Base-by-base conservation (phyloP, 768 basidiomycete genomes). In the Jaapia argillacea region DNA sequence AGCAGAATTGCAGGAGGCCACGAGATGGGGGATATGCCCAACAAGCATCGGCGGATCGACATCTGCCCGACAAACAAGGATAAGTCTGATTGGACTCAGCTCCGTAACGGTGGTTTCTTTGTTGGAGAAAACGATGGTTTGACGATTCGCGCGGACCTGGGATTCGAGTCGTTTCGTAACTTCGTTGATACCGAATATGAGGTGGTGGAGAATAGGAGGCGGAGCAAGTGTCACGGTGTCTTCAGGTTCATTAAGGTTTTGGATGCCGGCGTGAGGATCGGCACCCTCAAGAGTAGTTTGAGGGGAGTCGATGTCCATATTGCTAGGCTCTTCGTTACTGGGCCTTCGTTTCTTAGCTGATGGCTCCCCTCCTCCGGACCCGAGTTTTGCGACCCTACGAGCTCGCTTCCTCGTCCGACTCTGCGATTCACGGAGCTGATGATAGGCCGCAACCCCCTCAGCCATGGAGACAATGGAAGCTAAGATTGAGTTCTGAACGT, bases 31-130 rank as follows among this genome's bases (percentile, higher is more conserved):
- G 18, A 92, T 58, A 58, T 92, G 88, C 38, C 75, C 77, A 41
- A 89, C 66, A 40, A 90, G 63, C 14, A 77, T 62, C 6, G 79
- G 69, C 7, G 88, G 85, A 55, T 89, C 75, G 45, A 90, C 61
- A 53, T 91, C 89, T 24, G 74, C 75, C 35, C 72, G 69, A 58
- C 88, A 92, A 26, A 79, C 81, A 46, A 90, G 72, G 22, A 92
- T 65, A 38, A 70, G 49, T 51, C 59, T 46, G 42, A 24, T 24
- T 33, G 22, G 24, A 25, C 22, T 20, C 13, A 46, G 31, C 14
- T 40, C 24, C 26, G 37, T 16, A 18, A 45, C 27, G 31, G 23
- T 40, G 22, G 36, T 35, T 6, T 23, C 40, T 28, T 46, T 28
- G 24, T 13, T 33, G 37, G 48, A 31, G 45, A 23, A 13, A 38